Evolutionary conservation across 768 basidiomycete genomes (phyloP), one percentile per base, ranked within the genome.

Genomic region (Antrodiella citrinella): DNA sequence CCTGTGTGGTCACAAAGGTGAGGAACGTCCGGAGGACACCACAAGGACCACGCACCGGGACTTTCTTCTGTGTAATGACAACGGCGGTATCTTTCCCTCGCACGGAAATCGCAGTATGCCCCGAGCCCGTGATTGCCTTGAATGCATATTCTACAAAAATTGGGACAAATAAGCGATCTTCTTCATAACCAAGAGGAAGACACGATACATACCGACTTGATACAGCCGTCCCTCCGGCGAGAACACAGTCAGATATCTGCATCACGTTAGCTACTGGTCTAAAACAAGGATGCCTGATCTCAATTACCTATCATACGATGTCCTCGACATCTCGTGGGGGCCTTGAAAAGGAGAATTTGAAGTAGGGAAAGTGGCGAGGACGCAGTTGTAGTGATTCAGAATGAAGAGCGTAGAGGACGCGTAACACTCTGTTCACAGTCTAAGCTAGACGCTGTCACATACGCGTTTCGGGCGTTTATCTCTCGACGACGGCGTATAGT

Each of bases 121-220:
- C 95, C 1, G 93, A 92, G 49, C 91, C 92, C 54, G 93, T 91
- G 67, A 98, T 97, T 44, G 96, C 96, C 70, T 98, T 99, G 84
- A 98, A 98, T 22, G 96, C 95, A 76, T 98, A 98, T 72, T 98
- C 94, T 97, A 45, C 44, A 30, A 38, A 20, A 35, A 18, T n/a
- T 26, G 24, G 4, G 21, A 24, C 15, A 19, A 4, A 7, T 44
- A 13, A 30, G 40, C n/a, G n/a, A n/a, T n/a, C n/a, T n/a, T 40
- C 26, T 52, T 13, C 26, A 22, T 21, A 4, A 21, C 19, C 21
- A 22, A 11, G 21, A n/a, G 10, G 18, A n/a, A 1, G 20, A 21
- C 26, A 2, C 24, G 11, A 2, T 40, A 73, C 87, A 59, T 60
- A 90, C 92, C 96, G 65, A 98, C 95, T 93, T 99, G 96, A 65